Percentiles rank a stretch among this genome's conserved stretches.
phyloP scores from a whole-genome alignment of 2,329 filamentous ascomycete genomes.

The Hypoxylon rubiginosum region DNA sequence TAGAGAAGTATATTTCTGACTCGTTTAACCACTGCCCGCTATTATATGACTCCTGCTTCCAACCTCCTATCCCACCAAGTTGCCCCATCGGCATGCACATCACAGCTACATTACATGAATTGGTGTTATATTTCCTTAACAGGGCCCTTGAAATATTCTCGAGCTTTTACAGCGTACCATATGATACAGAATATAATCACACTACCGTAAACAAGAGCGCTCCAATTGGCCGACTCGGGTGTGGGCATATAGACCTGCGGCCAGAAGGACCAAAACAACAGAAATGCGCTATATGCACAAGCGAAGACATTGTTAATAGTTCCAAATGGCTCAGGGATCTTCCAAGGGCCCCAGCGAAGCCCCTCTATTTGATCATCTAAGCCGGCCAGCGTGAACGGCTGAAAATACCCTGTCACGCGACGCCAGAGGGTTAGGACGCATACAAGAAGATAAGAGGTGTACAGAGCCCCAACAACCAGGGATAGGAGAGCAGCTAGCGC shows the following conservation, averaged over 20 bases:
- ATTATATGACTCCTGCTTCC: no score
- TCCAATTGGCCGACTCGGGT: slow-evolving; percentile 62
- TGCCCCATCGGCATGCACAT: no score
- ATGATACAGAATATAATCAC: slow-evolving; percentile 60
- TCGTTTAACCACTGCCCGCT: no score
- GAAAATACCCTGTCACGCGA: slow-evolving; percentile 52
- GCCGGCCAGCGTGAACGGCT: slow-evolving; percentile 21
- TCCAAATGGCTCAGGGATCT: slow-evolving; percentile 63
- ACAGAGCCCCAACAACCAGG: slow-evolving; percentile 58
- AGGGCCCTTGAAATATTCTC: slow-evolving; percentile 62
- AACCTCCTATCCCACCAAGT: no score
- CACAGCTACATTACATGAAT: no score
- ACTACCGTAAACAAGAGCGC: slow-evolving; percentile 58
- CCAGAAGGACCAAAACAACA: slow-evolving; percentile 71
- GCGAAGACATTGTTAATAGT: slow-evolving; percentile 68
- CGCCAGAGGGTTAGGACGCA: slow-evolving; percentile 58
- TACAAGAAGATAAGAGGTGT: slow-evolving; percentile 59
- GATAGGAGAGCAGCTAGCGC: slow-evolving; percentile 62
- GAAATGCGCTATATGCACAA: slow-evolving; percentile 65
- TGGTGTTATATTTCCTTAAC: slow-evolving; percentile 44
- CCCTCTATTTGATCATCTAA: slow-evolving; percentile 2
- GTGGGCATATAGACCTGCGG: slow-evolving; percentile 52
- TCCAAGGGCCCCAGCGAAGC: slow-evolving; percentile 68
- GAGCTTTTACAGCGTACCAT: slow-evolving; percentile 61
- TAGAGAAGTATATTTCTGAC: no score